Evolutionary conservation across 2,329 filamentous ascomycete genomes (phyloP).

Genomic region (Hirsutella rhossiliensis): DNA sequence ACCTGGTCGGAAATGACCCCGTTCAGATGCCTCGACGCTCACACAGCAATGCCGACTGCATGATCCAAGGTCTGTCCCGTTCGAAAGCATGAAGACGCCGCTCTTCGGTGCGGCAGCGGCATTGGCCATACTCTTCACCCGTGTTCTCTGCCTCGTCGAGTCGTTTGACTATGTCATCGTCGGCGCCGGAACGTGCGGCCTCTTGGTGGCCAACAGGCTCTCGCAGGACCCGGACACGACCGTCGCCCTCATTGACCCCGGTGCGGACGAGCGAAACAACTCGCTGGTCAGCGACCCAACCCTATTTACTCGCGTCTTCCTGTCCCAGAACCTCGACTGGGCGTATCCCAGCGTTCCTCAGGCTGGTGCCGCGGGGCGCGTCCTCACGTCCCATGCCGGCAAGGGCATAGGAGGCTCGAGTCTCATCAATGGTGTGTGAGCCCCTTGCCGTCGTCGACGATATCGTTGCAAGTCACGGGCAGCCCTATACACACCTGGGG

Average conservation of each 20-base stretch:
- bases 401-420: conserved; percentile 27
- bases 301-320: conserved; percentile 7
- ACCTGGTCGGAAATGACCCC: conserved; percentile 1
- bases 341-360: conserved; percentile 21
- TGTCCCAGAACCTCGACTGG: conserved; percentile 16
- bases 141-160: too few species aligned
- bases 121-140: too few species aligned
- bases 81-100: too few species aligned
- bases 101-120: too few species aligned
- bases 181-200: conserved; percentile 24
- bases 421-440: conserved; percentile 23
- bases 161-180: conserved; percentile 22
- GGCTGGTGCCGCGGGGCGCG: conserved; percentile 15
- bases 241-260: conserved; percentile 25
- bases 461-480: too few species aligned
- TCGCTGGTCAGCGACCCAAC: conserved; percentile 17
- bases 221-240: conserved; percentile 18
- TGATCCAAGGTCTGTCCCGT: too few species aligned
- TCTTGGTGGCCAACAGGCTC: conserved; percentile 24
- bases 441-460: neutral
- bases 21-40: neutral
- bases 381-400: conserved; percentile 20
- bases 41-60: too few species aligned
- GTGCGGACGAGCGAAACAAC: conserved; percentile 21
- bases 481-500: too few species aligned